phyloP scores from a whole-genome alignment of 805 yeast genomes.

The Myxozyma neglecta region DNA sequence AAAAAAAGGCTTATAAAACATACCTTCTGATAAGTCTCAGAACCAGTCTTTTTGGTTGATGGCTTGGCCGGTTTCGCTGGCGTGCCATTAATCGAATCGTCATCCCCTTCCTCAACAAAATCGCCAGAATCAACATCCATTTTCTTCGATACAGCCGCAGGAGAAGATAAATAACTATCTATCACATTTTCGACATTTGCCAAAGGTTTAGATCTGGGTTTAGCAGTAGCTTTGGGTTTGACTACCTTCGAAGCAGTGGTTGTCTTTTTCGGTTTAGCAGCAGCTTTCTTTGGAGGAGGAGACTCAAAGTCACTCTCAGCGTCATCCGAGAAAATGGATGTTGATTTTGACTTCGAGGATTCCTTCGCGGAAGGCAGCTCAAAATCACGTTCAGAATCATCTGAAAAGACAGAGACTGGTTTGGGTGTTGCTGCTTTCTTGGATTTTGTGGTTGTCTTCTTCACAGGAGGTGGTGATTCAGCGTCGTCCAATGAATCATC shows the following conservation, averaged over 20 bases:
- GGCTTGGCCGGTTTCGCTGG: conserved; percentile 11
- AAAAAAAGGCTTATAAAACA: background rate
- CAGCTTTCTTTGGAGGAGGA: conserved; percentile 16
- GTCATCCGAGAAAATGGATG: background rate
- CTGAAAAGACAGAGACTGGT: background rate
- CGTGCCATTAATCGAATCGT: conserved; percentile 13
- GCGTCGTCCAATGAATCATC: background rate
- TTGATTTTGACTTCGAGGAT: background rate
- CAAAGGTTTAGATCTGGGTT: conserved; percentile 16
- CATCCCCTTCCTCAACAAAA: background rate
- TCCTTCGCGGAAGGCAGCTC: conserved; percentile 9
- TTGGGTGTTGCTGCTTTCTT: conserved; percentile 28
- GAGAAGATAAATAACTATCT: conserved; percentile 3
- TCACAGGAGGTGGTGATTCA: conserved; percentile 1
- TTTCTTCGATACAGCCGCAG: conserved; percentile 7
- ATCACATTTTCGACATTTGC: conserved; percentile 4
- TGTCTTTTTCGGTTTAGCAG: conserved; percentile 26
- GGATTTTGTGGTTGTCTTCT: conserved; percentile 17
- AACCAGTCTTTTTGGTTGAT: conserved; percentile 24
- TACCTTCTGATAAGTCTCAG: conserved; percentile 78
- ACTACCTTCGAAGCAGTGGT: conserved; percentile 15
- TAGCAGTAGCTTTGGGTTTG: conserved; percentile 13
- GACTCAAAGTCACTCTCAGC: conserved; percentile 4
- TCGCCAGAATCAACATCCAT: conserved; percentile 2
- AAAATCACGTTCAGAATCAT: conserved; percentile 4